Evolutionary conservation across 2,329 filamentous ascomycete species (phyloP).

Genomic region (Fusarium scirpi): DNA sequence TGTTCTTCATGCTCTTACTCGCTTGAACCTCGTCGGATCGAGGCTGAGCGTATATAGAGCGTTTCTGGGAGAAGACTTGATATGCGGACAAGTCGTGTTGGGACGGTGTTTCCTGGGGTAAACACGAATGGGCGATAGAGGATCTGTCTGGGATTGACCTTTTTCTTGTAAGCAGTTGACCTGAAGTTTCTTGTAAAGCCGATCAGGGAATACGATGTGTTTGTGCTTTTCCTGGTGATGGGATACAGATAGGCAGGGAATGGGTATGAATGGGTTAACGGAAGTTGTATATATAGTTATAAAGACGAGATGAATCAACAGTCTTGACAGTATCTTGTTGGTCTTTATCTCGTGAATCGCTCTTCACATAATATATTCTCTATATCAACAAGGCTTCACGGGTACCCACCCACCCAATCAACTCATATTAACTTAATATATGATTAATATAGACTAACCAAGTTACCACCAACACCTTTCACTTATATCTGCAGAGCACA

Average conservation of each 20-base stretch:
- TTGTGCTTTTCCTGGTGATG: slow-evolving; percentile 26
- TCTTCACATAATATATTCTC: neutral
- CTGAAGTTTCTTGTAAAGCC: slow-evolving; percentile 1
- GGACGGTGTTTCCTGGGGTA: slow-evolving; percentile 13
- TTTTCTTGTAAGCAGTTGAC: slow-evolving; percentile 5
- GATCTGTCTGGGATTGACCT: neutral
- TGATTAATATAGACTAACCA: neutral
- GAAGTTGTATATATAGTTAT: slow-evolving; percentile 20
- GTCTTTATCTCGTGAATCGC: neutral
- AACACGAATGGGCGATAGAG: slow-evolving; percentile 17
- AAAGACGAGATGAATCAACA: slow-evolving; percentile 9
- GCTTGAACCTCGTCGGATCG: slow-evolving; percentile 3
- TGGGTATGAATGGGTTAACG: neutral
- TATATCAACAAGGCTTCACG: neutral
- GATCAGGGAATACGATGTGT: slow-evolving; percentile 5
- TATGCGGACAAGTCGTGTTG: neutral
- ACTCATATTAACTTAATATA: neutral
- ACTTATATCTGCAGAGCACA: neutral
- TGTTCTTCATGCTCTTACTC: slow-evolving; percentile 5
- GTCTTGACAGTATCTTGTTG: neutral
- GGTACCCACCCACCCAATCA: neutral
- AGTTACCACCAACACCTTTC: neutral
- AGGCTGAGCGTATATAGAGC: neutral
- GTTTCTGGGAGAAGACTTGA: neutral
- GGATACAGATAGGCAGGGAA: neutral